A percentile compares a stretch with the other conserved stretches of the same genome.
Conservation (phyloP, 768 basidiomycete genomes). For the Lyophyllum decastes region DNA sequence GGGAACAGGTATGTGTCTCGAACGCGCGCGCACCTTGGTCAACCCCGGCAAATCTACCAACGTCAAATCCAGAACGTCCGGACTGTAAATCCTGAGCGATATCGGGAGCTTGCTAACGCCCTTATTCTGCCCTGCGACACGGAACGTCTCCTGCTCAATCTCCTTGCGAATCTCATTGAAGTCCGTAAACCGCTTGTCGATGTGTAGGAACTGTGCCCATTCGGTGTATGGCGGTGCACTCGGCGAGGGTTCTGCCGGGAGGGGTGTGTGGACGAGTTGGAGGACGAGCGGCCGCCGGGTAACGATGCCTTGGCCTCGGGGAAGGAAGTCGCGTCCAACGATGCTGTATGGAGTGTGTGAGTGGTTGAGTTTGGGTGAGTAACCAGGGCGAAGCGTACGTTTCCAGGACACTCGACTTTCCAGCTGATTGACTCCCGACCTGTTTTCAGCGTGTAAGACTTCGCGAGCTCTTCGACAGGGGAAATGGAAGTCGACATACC, state of each 20-base stretch:
- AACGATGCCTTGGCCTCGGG: slow-evolving; percentile 91
- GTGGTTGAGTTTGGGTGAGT: not conserved
- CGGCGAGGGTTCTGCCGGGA: slow-evolving; percentile 48
- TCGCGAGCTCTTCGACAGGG: not conserved
- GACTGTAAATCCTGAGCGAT: slow-evolving; percentile 93
- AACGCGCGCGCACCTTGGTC: slow-evolving; percentile 80
- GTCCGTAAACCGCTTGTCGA: slow-evolving; percentile 96
- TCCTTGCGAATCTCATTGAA: slow-evolving; percentile 93
- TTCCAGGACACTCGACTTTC: slow-evolving; percentile 95
- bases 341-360: slow-evolving; percentile 53
- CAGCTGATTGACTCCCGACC: slow-evolving; percentile 97
- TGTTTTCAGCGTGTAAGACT: slow-evolving; percentile 28
- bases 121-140: slow-evolving; percentile 98
- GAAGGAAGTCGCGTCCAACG: slow-evolving; percentile 91
- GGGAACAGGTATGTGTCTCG: too few relatives aligned
- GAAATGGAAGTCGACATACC: slow-evolving; percentile 46
- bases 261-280: slow-evolving; percentile 91
- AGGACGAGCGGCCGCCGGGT: slow-evolving; percentile 94
- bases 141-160: slow-evolving; percentile 96
- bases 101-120: slow-evolving; percentile 97
- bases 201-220: slow-evolving; percentile 97
- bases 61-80: slow-evolving; percentile 93
- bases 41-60: slow-evolving; percentile 95
- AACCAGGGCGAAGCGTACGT: slow-evolving; percentile 60
- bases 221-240: slow-evolving; percentile 61